Conservation (phyloP, 2,329 filamentous ascomycete genomes). For the Phaeomoniella chlamydospora region DNA sequence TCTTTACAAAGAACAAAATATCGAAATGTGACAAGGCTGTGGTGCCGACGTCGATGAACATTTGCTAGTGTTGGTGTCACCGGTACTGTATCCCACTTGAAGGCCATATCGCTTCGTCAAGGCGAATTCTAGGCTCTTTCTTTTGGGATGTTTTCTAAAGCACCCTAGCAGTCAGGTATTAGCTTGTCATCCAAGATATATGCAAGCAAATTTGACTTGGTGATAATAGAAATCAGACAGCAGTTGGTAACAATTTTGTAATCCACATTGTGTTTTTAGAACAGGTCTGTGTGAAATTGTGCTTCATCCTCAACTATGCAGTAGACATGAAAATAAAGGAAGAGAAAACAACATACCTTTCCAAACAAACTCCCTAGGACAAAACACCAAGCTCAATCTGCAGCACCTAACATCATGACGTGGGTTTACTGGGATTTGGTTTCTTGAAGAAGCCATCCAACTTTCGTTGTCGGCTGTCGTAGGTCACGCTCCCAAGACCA, state of each 20-base stretch:
- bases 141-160: no score
- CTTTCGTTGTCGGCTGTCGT: slow-evolving; percentile 62
- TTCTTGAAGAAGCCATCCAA: slow-evolving; percentile 65
- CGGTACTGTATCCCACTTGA: no score
- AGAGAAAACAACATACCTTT: slow-evolving; percentile 7
- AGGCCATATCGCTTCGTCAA: no score
- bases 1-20: no score
- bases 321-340: slow-evolving; percentile 5
- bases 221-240: no score
- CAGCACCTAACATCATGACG: neutral
- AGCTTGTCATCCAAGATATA: no score
- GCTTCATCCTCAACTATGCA: slow-evolving; percentile 35
- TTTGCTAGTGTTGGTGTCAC: no score
- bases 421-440: slow-evolving; percentile 1
- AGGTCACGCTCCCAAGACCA: slow-evolving; percentile 64
- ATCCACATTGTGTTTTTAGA: slow-evolving; percentile 46
- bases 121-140: no score
- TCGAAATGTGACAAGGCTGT: no score
- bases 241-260: slow-evolving; percentile 27
- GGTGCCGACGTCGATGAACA: no score
- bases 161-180: no score
- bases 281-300: slow-evolving; percentile 42
- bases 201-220: no score
- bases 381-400: neutral
- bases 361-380: slow-evolving; percentile 2